These are phyloP conservation scores for Teunomyces atbi DNA, from an alignment of 805 yeast species.

Conservation along the genomic window DNA sequence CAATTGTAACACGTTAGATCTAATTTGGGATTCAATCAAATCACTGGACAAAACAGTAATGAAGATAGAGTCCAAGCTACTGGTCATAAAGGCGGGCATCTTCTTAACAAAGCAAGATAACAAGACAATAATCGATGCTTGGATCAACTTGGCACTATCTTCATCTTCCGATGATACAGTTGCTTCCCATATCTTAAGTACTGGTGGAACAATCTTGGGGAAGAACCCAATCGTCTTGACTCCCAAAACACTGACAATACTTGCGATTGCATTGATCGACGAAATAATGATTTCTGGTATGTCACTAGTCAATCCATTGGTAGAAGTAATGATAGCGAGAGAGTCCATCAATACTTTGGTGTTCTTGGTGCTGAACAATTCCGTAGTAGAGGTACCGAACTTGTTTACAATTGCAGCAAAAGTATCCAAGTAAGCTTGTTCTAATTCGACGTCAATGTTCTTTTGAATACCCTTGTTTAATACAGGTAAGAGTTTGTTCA, in stretches of 20 bases:
- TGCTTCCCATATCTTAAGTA: conserved; percentile 58
- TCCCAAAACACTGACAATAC: conserved; percentile 71
- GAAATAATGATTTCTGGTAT: conserved; percentile 68
- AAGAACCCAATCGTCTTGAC: conserved; percentile 82
- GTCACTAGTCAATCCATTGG: conserved; percentile 52
- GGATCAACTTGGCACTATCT: conserved; percentile 43
- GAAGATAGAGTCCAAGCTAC: conserved; percentile 64
- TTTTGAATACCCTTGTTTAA: conserved; percentile 41
- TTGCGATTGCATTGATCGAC: conserved; percentile 68
- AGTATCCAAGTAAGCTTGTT: conserved; percentile 70
- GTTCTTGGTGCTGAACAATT: conserved; percentile 37
- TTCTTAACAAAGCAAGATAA: conserved; percentile 74
- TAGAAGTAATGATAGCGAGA: conserved; percentile 48
- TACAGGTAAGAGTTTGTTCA: conserved; percentile 49
- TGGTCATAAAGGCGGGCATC: conserved; percentile 80
- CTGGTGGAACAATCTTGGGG: conserved; percentile 79
- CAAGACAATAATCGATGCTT: conserved; percentile 68
- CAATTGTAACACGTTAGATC: conserved; percentile 60
- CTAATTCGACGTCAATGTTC: conserved; percentile 45
- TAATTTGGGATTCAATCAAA: conserved; percentile 56
- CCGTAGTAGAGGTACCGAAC: conserved; percentile 44
- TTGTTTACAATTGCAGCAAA: conserved; percentile 60
- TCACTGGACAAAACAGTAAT: conserved; percentile 55
- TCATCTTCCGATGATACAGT: conserved; percentile 16
- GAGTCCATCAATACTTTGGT: conserved; percentile 46